Evolutionary conservation across 2,329 filamentous ascomycete species (phyloP), one percentile per base, ranked within the genome.

Genomic region (Ophiosphaerella narmari): DNA sequence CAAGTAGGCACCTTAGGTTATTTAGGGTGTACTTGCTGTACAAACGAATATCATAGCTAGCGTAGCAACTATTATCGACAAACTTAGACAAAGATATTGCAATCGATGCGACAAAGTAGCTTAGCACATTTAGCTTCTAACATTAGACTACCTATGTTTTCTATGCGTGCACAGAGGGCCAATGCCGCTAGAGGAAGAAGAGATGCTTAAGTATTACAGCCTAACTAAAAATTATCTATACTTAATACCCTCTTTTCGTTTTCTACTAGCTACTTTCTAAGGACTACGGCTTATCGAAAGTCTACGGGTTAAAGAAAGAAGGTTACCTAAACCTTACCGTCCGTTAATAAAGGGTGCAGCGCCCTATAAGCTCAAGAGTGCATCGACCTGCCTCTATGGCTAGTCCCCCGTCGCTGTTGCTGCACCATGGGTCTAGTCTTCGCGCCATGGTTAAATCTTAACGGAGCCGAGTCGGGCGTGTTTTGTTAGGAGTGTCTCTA

Each of bases 161-260:
- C 34, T 8, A 11, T 49, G 46, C 46, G 46, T 34, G 33, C 40
- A 26, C 26, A 32, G 4, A 32, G 39, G 46, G 39, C 39, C 40
- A 49, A 44, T 33, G 33, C 46, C 46, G 11, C 46, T 43, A 23
- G 34, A 44, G 39, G 35, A 43, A 33, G 32, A 43, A 16, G 33
- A 49, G 42, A 39, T 43, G 35, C 38, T 49, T 16, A 31, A 49
- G 33, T 13, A 23, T 32, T 49, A 49, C 40, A 34, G 40, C 8
- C 34, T 49, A 24, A 43, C 33, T 18, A 36, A 44, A 7, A 26
- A 49, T 13, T 34, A 49, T 49, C 46, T 49, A 39, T 16, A 21
- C 21, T 49, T 36, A 9, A 49, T 49, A 44, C 40, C 46, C 31
- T 44, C 46, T 49, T 49, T 49, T 36, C 46, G 39, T 26, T 49